phyloP scores from a whole-genome alignment of 805 yeast species.

The Candida takata region DNA sequence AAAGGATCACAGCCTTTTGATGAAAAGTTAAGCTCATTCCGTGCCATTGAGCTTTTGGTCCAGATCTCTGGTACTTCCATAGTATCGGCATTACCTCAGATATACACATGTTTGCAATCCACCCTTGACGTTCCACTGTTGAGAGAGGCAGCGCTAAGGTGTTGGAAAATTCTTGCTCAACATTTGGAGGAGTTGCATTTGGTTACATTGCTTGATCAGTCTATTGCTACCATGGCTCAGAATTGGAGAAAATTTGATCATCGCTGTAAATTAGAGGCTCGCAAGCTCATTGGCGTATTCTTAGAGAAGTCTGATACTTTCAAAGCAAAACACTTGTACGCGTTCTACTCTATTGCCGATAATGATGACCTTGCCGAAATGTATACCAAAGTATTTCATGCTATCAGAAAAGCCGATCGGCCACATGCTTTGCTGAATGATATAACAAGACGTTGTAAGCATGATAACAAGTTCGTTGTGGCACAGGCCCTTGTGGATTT shows the following conservation, averaged over 20 bases:
- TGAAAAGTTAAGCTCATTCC: conserved; percentile 63
- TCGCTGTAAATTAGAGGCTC: conserved; percentile 44
- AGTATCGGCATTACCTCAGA: conserved; percentile 71
- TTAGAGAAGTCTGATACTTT: conserved; percentile 28
- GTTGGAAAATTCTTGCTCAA: conserved; percentile 59
- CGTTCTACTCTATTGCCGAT: conserved; percentile 47
- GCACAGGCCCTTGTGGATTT: conserved; percentile 66
- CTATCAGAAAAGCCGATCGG: conserved; percentile 27
- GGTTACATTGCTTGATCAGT: conserved; percentile 62
- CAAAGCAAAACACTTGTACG: conserved; percentile 38
- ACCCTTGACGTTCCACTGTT: conserved; percentile 59
- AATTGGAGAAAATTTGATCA: conserved; percentile 48
- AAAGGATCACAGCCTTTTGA: conserved; percentile 65
- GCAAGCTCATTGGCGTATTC: conserved; percentile 37
- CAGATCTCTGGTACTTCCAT: conserved; percentile 46
- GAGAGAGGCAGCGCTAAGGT: conserved; percentile 52
- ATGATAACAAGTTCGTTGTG: conserved; percentile 65
- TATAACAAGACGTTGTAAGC: conserved; percentile 47
- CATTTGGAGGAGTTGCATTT: conserved; percentile 51
- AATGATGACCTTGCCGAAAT: conserved; percentile 31
- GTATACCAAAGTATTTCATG: conserved; percentile 22
- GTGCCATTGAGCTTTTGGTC: conserved; percentile 67
- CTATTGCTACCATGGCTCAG: conserved; percentile 68
- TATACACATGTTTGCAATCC: conserved; percentile 78
- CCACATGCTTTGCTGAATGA: conserved; percentile 38